Evolutionary conservation across 2,329 filamentous ascomycete genomes (phyloP), one percentile per base, ranked within the genome.

Genomic region (Phaeoacremonium minimum): DNA sequence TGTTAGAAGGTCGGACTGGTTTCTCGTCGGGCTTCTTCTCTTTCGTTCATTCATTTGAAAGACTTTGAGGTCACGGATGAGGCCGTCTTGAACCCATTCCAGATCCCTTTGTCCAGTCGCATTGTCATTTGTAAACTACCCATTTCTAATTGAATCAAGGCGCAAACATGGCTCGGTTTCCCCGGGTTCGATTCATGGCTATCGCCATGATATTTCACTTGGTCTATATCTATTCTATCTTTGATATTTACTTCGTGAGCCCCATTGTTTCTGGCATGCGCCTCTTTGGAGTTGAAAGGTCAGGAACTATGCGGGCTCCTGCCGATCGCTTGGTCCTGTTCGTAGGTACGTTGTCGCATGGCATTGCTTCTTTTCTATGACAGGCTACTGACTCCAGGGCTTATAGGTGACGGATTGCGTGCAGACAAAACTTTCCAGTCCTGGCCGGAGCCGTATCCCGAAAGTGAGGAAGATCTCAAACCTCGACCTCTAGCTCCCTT

Each of bases 231-330:
- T 86, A 84, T 57, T 95, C 89, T 42, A 97, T 97, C 54, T 98
- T 98, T 66, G 90, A 96, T 61, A 93, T 97, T 46, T 97, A 98
- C 66, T 98, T 98, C 57, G 89, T 96, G 56, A 96, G 89, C 58
- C 93, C 93, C 15, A 93, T 98, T 50, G 93, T 97, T 37, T 86
- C 84, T 68, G 93, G 93, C 56, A 98, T 98, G 93, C 80, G 77
- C 53, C 76, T 89, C 42, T 90, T 88, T 62, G 66, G 71, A 31
- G 71, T 94, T 26, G 77, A 89, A 41, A 73, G 82, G 37, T 66
- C 75, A 28, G 49, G 63, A 29, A 64, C 66, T 35, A 60, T 61
- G 34, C 80, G 83, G 59, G 77, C 90, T 15, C 93, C 93, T 2
- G 91, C 94, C 5, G 87, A 93, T 61, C 80, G 93, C 45, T 73